Conservation (phyloP, 257 asterid genomes). For the Euphrasia confusa region DNA sequence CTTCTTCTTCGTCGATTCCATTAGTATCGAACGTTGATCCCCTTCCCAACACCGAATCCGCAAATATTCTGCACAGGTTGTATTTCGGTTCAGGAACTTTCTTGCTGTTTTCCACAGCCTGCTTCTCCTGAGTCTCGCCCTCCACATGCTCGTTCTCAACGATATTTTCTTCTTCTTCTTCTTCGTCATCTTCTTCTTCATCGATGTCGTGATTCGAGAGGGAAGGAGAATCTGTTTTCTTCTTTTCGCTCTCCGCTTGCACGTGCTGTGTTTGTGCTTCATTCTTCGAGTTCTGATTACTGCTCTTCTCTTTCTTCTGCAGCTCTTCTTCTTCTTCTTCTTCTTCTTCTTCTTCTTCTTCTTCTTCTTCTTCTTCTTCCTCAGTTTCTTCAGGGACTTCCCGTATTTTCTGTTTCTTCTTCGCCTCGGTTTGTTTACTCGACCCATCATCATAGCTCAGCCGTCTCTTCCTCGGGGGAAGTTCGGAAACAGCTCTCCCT, state of each 20-base stretch:
- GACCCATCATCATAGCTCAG: conserved; percentile 1
- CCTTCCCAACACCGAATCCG: conserved; percentile 28
- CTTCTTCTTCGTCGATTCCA: conserved; percentile 18
- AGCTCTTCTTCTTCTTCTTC: too few relatives aligned
- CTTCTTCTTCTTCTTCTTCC: too few relatives aligned
- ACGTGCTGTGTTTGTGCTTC: conserved; percentile 3
- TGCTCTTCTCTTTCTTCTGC: too few relatives aligned
- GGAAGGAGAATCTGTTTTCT: conserved; percentile 17
- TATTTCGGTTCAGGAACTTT: conserved; percentile 2
- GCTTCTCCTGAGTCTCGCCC: not conserved
- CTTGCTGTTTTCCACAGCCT: not conserved
- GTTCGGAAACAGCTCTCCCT: conserved; percentile 4
- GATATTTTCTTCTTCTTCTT: not conserved
- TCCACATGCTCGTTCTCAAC: not conserved
- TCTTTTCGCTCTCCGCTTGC: too few relatives aligned
- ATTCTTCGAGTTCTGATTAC: too few relatives aligned
- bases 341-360: not conserved
- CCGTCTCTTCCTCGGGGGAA: conserved; percentile 16
- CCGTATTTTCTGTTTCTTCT: not conserved
- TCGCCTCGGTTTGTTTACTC: not conserved
- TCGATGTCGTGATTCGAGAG: not conserved
- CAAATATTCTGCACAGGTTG: conserved; percentile 28
- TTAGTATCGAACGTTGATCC: conserved; percentile 6
- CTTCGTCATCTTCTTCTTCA: not conserved
- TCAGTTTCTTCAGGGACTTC: not conserved